Percentiles rank a stretch among this genome's conserved stretches.
phyloP scores from a whole-genome alignment of 495 filamentous ascomycete species.

The Barbatosphaeria neglecta region DNA sequence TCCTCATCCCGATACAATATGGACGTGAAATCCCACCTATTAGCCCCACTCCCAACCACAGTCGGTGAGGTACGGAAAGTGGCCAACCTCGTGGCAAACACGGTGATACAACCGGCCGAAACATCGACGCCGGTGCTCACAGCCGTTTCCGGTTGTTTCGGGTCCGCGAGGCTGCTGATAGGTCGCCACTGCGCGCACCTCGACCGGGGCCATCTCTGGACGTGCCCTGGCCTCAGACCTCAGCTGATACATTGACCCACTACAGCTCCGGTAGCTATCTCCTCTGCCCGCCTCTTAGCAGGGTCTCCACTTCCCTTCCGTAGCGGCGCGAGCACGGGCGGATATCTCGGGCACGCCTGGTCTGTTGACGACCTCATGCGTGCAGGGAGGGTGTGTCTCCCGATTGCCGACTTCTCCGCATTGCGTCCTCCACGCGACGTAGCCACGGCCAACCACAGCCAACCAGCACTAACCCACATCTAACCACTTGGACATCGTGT shows the following conservation, averaged over 20 bases:
- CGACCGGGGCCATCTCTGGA: neutral
- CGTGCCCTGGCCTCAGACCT: neutral
- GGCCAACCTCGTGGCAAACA: neutral
- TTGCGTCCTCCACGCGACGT: too few relatives aligned
- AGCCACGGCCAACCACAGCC: too few relatives aligned
- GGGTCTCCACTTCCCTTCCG: neutral
- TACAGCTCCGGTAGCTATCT: neutral
- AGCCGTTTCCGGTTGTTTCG: neutral
- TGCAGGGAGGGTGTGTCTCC: too few relatives aligned
- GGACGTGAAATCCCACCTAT: too few relatives aligned
- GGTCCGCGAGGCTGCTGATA: neutral
- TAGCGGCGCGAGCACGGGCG: neutral
- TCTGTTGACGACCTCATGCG: neutral
- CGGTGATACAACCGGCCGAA: neutral
- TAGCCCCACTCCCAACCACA: neutral
- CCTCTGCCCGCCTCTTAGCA: neutral
- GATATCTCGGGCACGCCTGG: neutral
- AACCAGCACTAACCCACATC: too few relatives aligned
- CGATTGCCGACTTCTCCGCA: too few relatives aligned
- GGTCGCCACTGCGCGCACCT: neutral
- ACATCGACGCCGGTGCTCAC: too few relatives aligned
- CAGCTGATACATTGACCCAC: too few relatives aligned
- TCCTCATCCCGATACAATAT: neutral
- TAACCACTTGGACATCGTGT: too few relatives aligned
- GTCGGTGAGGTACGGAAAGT: neutral